These are phyloP conservation scores for Trichoderma oligosporum DNA, from an alignment of 2,329 filamentous ascomycete genomes.

Conservation along the genomic window DNA sequence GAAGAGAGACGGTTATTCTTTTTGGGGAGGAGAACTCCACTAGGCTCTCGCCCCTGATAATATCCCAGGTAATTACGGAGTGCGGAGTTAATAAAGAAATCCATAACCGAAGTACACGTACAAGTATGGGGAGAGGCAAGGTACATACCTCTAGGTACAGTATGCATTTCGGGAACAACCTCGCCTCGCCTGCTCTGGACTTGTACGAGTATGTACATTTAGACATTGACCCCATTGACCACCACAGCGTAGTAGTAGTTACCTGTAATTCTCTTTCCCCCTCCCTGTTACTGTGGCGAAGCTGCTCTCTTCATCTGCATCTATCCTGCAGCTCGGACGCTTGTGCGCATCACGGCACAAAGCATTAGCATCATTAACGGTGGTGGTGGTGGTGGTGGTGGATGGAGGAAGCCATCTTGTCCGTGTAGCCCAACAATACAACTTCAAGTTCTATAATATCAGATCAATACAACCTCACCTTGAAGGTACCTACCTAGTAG, in stretches of 20 bases:
- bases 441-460: not conserved
- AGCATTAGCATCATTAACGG: not conserved
- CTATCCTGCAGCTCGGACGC: slow-evolving; percentile 9
- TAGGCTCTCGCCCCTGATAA: not conserved
- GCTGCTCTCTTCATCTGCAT: not conserved
- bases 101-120: not conserved
- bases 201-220: too few species aligned
- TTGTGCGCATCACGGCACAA: not conserved
- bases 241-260: not conserved
- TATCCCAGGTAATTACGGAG: not conserved
- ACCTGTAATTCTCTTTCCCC: not conserved
- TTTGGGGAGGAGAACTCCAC: not conserved
- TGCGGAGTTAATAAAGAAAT: not conserved
- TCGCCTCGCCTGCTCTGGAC: not conserved
- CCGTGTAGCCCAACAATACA: not conserved
- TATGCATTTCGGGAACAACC: not conserved
- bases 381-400: not conserved
- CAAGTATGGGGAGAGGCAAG: not conserved
- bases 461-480: too few species aligned
- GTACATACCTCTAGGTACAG: not conserved
- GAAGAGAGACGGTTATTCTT: not conserved
- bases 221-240: too few species aligned
- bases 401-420: not conserved
- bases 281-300: not conserved
- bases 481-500: too few species aligned